Evolutionary conservation across 805 yeast species (phyloP), one percentile per base, ranked within the genome.

Genomic region (Blastobotrys muscicola): DNA sequence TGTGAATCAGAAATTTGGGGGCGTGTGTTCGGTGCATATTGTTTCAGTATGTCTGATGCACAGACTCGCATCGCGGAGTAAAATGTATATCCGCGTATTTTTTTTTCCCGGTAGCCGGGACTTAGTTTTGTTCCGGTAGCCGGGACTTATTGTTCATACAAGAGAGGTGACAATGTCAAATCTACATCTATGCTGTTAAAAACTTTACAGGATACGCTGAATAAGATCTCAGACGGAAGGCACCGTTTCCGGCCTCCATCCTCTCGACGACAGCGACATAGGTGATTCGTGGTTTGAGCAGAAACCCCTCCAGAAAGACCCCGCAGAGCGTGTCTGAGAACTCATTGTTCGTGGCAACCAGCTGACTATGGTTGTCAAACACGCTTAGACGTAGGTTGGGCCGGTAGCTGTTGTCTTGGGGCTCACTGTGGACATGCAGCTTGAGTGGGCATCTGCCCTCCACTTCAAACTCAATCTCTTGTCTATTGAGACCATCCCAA

Each of bases 241-340:
- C 6, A 4, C 58, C 58, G 15, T 36, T 12, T 7, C 58, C 58
- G n/a, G 51, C 39, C 46, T 54, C 58, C 54, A 54, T 54, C 15
- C 58, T 39, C 33, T 54, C 58, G 3, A 51, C 46, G 20, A 45
- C 37, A 9, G 42, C 33, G 13, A 34, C 32, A 34, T 52, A 50
- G 2, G 13, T 26, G 10, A 12, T 14, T 14, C 33, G 33, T 2
- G 41, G 33, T 6, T 30, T 12, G 11, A 47, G 32, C 20, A 10
- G 13, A 8, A 50, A 38, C 12, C 33, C 34, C 30, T 50, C 50
- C 33, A 51, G 16, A 35, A 32, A 48, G 9, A 45, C 40, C 4
- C 55, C 55, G 29, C 33, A 40, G 7, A 32, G 11, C n/a, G 37
- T 12, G 29, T 49, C 52, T 4, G 42, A 34, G 42, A 53, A 53